Evolutionary conservation across 345 rosid species (phyloP), one percentile per base, ranked within the genome.

Genomic region (Citrus sp.): DNA sequence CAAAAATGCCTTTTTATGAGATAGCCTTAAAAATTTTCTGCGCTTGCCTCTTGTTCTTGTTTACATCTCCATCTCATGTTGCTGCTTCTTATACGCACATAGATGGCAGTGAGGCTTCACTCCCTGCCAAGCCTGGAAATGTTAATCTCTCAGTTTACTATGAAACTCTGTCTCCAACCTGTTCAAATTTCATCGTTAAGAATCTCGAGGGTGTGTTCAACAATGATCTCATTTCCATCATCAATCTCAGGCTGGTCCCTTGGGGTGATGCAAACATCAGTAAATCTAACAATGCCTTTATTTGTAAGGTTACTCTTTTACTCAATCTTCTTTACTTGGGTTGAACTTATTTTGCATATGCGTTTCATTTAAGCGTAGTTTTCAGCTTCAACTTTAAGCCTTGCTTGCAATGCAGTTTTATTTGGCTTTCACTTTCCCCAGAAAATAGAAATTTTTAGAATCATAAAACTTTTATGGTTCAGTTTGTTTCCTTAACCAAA

Each of bases 171-270:
- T 49, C 82, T 32, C 77, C 73, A 77, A 25, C 35, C 25, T 78
- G 82, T 75, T 80, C 88, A 21, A 51, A 64, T 40, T 87, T 87
- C 72, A 82, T 87, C 13, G 80, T 85, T 34, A 70, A 75, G 46
- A 65, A 77, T 58, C 88, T 87, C 0, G 54, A 19, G 25, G 46
- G 14, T n/a, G 75, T 81, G 65, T 86, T 87, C 80, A 58, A 80
- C 74, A 84, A 84, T 74, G 86, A 69, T 54, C 82, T 87, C 35
- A 84, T 84, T 74, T 63, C 76, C 82, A 78, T 87, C 65, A 72
- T 82, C 83, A 84, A 80, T 72, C 90, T 87, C 79, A 85, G 87
- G 80, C 73, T 87, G 63, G 79, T 87, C 21, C 90, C 90, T 28
- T 87, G 85, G 87, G 88, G 88, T 2, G 77, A 78, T 71, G 85